A percentile compares a stretch with the other conserved stretches of the same genome.
These are phyloP conservation scores for Fusarium domesticum DNA, from an alignment of 2,329 filamentous ascomycete species.

Conservation along the genomic window DNA sequence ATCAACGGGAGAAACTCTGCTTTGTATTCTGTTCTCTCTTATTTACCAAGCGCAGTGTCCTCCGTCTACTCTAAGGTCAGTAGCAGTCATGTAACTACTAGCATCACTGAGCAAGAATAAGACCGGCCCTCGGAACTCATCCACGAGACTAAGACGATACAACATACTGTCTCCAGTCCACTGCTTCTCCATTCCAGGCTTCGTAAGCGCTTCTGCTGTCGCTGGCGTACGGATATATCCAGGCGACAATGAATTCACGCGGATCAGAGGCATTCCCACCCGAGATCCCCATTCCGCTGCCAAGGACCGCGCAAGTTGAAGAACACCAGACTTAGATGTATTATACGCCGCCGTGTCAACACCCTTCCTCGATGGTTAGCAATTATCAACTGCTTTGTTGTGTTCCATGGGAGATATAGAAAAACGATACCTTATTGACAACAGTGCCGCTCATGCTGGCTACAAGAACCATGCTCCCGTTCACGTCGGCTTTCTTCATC, in stretches of 20 bases:
- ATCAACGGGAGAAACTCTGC: no score
- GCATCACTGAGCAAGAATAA: slow-evolving; percentile 82
- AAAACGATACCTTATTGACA: slow-evolving; percentile 62
- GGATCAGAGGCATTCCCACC: slow-evolving; percentile 86
- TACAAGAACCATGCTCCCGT: slow-evolving; percentile 87
- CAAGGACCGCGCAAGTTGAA: slow-evolving; percentile 80
- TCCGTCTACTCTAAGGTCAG: slow-evolving; percentile 77
- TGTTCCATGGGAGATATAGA: not conserved
- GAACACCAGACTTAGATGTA: slow-evolving; percentile 84
- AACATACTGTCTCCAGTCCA: slow-evolving; percentile 95
- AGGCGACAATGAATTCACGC: slow-evolving; percentile 85
- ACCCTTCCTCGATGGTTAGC: slow-evolving; percentile 49
- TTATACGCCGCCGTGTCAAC: no score
- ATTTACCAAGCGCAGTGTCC: no score
- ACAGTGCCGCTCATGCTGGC: slow-evolving; percentile 91
- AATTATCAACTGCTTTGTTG: not conserved
- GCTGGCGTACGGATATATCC: slow-evolving; percentile 95
- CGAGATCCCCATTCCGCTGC: slow-evolving; percentile 94
- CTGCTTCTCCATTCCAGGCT: slow-evolving; percentile 83
- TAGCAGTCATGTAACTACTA: slow-evolving; percentile 66
- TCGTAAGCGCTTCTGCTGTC: slow-evolving; percentile 88
- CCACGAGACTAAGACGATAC: no score
- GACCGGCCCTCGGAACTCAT: no score
- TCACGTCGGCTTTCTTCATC: slow-evolving; percentile 73
- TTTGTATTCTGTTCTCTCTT: no score